A percentile compares a stretch with the other conserved stretches of the same genome.
These are phyloP conservation scores for Teratosphaeria gauchensis DNA, from an alignment of 2,329 filamentous ascomycete species.

Conservation along the genomic window DNA sequence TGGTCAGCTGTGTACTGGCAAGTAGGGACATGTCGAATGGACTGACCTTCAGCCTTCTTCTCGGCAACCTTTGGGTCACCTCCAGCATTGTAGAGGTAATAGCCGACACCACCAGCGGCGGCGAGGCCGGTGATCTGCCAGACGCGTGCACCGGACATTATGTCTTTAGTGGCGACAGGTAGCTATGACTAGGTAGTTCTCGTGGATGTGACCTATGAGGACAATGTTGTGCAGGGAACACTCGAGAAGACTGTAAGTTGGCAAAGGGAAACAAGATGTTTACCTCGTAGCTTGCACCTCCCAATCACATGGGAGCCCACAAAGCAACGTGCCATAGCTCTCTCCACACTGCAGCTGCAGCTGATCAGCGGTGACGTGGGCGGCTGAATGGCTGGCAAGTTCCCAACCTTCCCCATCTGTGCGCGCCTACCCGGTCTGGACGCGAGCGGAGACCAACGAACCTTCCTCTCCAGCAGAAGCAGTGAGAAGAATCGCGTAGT, in stretches of 20 bases:
- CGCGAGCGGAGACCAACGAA: not conserved
- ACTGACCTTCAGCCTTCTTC: constrained; percentile 74
- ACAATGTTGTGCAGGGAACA: not conserved
- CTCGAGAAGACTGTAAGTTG: not conserved
- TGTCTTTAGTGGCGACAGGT: not conserved
- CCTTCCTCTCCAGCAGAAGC: not conserved
- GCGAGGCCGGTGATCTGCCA: constrained; percentile 30
- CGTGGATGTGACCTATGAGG: not conserved
- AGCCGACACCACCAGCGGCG: constrained; percentile 59
- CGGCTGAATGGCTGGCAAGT: not conserved
- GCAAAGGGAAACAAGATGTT: not conserved
- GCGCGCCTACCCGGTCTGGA: not conserved
- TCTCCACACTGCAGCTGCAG: not conserved
- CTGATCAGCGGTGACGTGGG: not conserved
- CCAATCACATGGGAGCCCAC: not conserved
- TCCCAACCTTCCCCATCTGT: constrained; percentile 2
- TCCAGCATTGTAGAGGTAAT: constrained; percentile 85
- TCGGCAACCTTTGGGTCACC: constrained; percentile 73
- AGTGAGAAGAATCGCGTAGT: not conserved
- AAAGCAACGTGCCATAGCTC: not conserved
- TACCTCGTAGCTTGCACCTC: not conserved
- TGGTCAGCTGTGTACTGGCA: not conserved
- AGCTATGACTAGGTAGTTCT: not conserved
- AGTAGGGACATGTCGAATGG: not conserved
- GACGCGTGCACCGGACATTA: constrained; percentile 8